Conservation (phyloP, 1,284 basidiomycete species). For the Wolfiporia cocos region DNA sequence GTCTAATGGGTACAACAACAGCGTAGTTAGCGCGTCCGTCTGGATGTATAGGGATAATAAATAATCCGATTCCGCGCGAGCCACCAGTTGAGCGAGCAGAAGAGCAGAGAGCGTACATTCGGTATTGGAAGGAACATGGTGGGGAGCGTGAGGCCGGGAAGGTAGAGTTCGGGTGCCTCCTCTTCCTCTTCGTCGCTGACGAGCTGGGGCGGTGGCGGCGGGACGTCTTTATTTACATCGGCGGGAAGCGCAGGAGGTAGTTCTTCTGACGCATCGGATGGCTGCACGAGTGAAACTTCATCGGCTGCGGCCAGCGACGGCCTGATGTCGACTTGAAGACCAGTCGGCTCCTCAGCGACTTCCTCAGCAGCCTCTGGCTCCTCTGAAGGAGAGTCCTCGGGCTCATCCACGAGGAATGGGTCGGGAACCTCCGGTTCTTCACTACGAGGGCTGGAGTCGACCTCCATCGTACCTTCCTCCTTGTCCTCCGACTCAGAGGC, state of each 20-base stretch:
- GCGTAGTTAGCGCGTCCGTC: constrained; percentile 75
- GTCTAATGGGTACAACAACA: constrained; percentile 75
- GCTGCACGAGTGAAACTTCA: constrained; percentile 12
- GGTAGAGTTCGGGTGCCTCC: constrained; percentile 52
- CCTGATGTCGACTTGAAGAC: constrained; percentile 5
- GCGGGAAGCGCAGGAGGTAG: constrained; percentile 16
- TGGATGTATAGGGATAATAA: constrained; percentile 34
- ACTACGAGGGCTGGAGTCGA: background rate
- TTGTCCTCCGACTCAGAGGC: constrained; percentile 1
- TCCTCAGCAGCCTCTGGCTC: constrained; percentile 22
- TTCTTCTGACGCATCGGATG: constrained; percentile 11
- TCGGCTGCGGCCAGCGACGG: constrained; percentile 18
- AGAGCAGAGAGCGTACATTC: constrained; percentile 56
- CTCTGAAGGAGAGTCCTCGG: constrained; percentile 12
- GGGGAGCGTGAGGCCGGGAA: constrained; percentile 50
- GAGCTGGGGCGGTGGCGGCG: constrained; percentile 32
- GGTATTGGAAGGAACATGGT: constrained; percentile 81
- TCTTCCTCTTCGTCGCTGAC: constrained; percentile 31
- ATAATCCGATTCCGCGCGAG: constrained; percentile 34
- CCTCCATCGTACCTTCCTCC: background rate
- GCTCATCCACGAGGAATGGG: constrained; percentile 51
- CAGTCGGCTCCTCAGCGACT: constrained; percentile 16
- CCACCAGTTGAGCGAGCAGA: constrained; percentile 50
- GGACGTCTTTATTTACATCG: constrained; percentile 26
- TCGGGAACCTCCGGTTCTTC: constrained; percentile 39